A percentile compares a stretch with the other conserved stretches of the same genome.
Evolutionary conservation across 1,284 basidiomycete genomes (phyloP).

Genomic region (Inonotus hispidus): DNA sequence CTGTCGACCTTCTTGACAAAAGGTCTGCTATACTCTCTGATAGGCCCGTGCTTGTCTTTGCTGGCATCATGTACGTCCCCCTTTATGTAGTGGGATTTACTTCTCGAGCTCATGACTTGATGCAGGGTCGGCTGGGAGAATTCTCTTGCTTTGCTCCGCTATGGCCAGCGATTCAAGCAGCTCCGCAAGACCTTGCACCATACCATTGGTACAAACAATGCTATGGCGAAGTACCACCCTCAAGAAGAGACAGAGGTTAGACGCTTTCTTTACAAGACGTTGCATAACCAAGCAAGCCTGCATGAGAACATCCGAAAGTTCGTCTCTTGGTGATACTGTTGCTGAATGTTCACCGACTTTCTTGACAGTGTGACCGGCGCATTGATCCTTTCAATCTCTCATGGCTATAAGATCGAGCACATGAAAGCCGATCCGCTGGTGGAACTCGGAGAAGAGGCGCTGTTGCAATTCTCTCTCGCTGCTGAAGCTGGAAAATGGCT

Average conservation of each 20-base stretch:
- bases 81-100: not conserved
- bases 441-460: slow-evolving; percentile 13
- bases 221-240: slow-evolving; percentile 12
- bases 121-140: slow-evolving; percentile 16
- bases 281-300: slow-evolving; percentile 7
- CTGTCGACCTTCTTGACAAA: slow-evolving; percentile 15
- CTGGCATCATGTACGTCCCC: slow-evolving; percentile 14
- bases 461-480: slow-evolving; percentile 18
- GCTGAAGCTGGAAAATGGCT: slow-evolving; percentile 19
- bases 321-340: not conserved
- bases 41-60: slow-evolving; percentile 14
- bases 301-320: slow-evolving; percentile 14
- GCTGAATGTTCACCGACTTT: not conserved
- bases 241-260: slow-evolving; percentile 11
- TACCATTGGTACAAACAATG: slow-evolving; percentile 12
- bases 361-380: slow-evolving; percentile 14
- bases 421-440: slow-evolving; percentile 15
- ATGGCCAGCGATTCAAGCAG: slow-evolving; percentile 8
- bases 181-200: slow-evolving; percentile 12
- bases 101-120: not conserved
- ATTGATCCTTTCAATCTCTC: slow-evolving; percentile 18
- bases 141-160: slow-evolving; percentile 8
- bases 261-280: slow-evolving; percentile 11
- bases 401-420: slow-evolving; percentile 19
- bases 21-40: slow-evolving; percentile 13